Percentiles rank a stretch among this genome's conserved stretches.
Evolutionary conservation across 2,329 filamentous ascomycete genomes (phyloP).

Genomic region (Fusarium sp.): DNA sequence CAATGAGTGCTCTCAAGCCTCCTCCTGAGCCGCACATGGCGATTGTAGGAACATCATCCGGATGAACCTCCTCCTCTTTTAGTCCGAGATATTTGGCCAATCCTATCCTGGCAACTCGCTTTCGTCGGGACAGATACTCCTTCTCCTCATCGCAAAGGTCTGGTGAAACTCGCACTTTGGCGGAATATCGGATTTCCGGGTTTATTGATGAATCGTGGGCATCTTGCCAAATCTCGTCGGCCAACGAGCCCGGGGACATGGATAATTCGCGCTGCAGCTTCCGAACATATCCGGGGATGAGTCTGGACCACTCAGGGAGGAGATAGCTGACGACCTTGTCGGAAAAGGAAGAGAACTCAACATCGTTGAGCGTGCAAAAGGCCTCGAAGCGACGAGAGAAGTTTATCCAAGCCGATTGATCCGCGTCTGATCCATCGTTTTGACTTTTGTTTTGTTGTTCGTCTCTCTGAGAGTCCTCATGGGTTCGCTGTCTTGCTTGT

Average conservation of each 20-base stretch:
- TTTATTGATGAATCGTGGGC: constrained; percentile 85
- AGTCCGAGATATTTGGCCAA: constrained; percentile 86
- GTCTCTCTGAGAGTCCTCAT: constrained; percentile 7
- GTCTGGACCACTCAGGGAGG: constrained; percentile 83
- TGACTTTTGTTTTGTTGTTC: constrained; percentile 32
- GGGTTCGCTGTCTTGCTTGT: constrained; percentile 14
- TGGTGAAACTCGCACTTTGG: constrained; percentile 82
- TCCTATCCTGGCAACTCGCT: constrained; percentile 74
- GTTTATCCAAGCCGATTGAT: constrained; percentile 58
- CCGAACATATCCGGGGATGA: constrained; percentile 78
- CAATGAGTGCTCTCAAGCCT: constrained; percentile 88
- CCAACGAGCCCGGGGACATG: constrained; percentile 86
- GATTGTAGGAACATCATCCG: constrained; percentile 92
- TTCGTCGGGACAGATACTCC: constrained; percentile 76
- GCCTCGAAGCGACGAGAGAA: constrained; percentile 61
- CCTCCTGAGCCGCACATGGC: constrained; percentile 95
- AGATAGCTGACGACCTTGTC: constrained; percentile 76
- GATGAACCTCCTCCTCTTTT: constrained; percentile 83
- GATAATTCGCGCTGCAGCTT: constrained; percentile 91
- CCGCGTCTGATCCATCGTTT: constrained; percentile 31
- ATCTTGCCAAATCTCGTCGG: constrained; percentile 93
- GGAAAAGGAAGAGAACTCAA: constrained; percentile 65
- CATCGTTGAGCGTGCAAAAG: constrained; percentile 65
- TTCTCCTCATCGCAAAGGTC: constrained; percentile 87
- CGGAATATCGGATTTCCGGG: constrained; percentile 87